These are phyloP conservation scores for Dictyostelium firmibasis DNA, from an alignment of 78 protist genomes.

Conservation along the genomic window DNA sequence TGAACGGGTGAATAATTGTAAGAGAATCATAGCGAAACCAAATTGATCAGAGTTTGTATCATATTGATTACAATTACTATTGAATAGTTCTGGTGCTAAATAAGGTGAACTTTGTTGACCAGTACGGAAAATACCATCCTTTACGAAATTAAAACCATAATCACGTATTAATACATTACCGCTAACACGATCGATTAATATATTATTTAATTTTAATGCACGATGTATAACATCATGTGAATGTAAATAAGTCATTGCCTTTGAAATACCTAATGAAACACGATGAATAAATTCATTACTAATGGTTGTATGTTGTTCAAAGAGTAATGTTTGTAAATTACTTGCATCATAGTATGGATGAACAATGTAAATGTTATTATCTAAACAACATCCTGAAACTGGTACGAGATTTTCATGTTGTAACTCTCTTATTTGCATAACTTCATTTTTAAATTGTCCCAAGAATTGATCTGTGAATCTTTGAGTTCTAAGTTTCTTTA, in stretches of 20 bases:
- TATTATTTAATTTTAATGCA: slow-evolving; percentile 29
- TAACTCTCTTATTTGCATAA: not conserved
- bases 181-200: not conserved
- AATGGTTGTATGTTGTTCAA: not conserved
- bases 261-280: slow-evolving; percentile 1
- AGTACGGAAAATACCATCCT: slow-evolving; percentile 10
- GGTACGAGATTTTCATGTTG: slow-evolving; percentile 60
- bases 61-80: not conserved
- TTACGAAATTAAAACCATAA: slow-evolving; percentile 5
- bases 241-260: slow-evolving; percentile 34
- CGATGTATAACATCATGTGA: slow-evolving; percentile 21
- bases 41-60: slow-evolving; percentile 49
- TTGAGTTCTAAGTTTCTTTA: slow-evolving; percentile 39
- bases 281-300: slow-evolving; percentile 30
- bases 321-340: not conserved
- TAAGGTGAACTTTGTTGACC: slow-evolving; percentile 14
- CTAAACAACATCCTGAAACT: slow-evolving; percentile 42
- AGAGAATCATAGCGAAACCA: slow-evolving; percentile 17
- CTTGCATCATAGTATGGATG: slow-evolving; percentile 1
- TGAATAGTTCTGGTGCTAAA: slow-evolving; percentile 44
- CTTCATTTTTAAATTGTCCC: slow-evolving; percentile 13
- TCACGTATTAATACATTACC: slow-evolving; percentile 19
- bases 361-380: not conserved
- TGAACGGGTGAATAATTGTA: slow-evolving; percentile 20
- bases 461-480: slow-evolving; percentile 38